phyloP scores from a whole-genome alignment of 2,329 filamentous ascomycete species.

The Cladorrhinum sp. region DNA sequence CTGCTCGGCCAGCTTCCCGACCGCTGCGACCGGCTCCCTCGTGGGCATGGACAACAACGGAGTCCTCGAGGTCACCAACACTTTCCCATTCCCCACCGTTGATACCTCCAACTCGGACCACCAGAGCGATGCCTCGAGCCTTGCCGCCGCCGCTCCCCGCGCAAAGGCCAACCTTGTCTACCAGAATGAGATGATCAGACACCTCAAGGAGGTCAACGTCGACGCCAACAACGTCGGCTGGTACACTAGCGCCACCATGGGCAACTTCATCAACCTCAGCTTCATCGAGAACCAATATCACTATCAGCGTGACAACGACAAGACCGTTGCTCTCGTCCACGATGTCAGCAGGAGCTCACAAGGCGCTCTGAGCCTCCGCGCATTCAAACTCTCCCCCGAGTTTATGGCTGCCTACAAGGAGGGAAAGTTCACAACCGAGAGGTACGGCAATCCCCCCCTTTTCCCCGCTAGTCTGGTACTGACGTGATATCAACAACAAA shows the following conservation, averaged over 20 bases:
- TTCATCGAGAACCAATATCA: slow-evolving; percentile 98
- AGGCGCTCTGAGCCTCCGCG: slow-evolving; percentile 82
- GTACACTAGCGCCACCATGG: slow-evolving; percentile 99
- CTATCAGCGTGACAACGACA: slow-evolving; percentile 94
- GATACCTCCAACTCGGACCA: slow-evolving; percentile 70
- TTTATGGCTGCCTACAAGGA: slow-evolving; percentile 96
- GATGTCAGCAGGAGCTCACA: slow-evolving; percentile 94
- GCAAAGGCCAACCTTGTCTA: slow-evolving; percentile 87
- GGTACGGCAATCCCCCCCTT: slow-evolving; percentile 51
- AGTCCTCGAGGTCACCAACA: slow-evolving; percentile 86
- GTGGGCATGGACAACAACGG: slow-evolving; percentile 88
- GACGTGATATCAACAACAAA: slow-evolving; percentile 1
- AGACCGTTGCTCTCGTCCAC: slow-evolving; percentile 84
- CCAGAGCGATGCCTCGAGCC: slow-evolving; percentile 70
- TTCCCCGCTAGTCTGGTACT: slow-evolving; percentile 23
- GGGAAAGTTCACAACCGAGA: slow-evolving; percentile 95
- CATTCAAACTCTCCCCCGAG: slow-evolving; percentile 80
- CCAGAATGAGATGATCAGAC: slow-evolving; percentile 95
- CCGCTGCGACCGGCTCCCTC: slow-evolving; percentile 81
- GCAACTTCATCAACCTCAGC: slow-evolving; percentile 92
- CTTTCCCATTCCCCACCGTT: slow-evolving; percentile 86
- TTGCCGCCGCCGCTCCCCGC: slow-evolving; percentile 83
- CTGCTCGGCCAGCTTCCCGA: slow-evolving; percentile 83
- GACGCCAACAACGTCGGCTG: slow-evolving; percentile 97
- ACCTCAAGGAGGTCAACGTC: slow-evolving; percentile 94